phyloP scores from a whole-genome alignment of 2,329 filamentous ascomycete genomes.

The Aspergillus pseudotamarii region DNA sequence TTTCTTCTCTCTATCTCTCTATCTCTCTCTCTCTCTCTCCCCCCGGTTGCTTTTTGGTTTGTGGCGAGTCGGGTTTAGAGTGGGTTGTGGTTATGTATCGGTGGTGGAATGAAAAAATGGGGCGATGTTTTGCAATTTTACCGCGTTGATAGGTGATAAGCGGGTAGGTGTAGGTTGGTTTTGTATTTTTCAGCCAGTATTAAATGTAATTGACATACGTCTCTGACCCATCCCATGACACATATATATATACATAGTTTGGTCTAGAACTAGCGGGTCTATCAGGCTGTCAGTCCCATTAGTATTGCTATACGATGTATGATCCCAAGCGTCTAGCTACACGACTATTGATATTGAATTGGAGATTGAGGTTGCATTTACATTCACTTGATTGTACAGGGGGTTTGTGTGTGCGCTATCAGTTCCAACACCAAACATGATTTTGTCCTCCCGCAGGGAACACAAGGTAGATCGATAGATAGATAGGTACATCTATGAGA shows the following conservation, averaged over 20 bases:
- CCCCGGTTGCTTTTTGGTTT: neutral
- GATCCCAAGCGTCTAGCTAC: too few species aligned
- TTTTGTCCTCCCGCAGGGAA: conserved; percentile 12
- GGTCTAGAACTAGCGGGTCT: neutral
- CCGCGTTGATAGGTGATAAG: neutral
- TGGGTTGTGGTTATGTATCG: neutral
- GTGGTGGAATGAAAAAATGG: conserved; percentile 8
- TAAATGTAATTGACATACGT: neutral
- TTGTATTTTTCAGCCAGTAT: conserved; percentile 8
- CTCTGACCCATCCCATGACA: neutral
- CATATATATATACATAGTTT: neutral
- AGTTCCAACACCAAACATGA: conserved; percentile 12
- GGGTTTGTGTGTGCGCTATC: neutral
- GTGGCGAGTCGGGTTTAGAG: neutral
- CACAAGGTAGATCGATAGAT: conserved; percentile 16
- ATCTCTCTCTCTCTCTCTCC: too few species aligned
- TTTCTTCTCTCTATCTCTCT: neutral
- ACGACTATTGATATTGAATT: neutral
- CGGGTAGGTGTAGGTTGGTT: neutral
- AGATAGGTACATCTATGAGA: conserved; percentile 26
- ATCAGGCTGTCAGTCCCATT: too few species aligned
- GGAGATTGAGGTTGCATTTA: neutral
- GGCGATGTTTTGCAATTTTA: conserved; percentile 13
- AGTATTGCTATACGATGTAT: too few species aligned
- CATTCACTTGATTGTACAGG: conserved; percentile 9